Conservation (phyloP, 148 eudicot genomes). For the Tetragonia tetragonoides region DNA sequence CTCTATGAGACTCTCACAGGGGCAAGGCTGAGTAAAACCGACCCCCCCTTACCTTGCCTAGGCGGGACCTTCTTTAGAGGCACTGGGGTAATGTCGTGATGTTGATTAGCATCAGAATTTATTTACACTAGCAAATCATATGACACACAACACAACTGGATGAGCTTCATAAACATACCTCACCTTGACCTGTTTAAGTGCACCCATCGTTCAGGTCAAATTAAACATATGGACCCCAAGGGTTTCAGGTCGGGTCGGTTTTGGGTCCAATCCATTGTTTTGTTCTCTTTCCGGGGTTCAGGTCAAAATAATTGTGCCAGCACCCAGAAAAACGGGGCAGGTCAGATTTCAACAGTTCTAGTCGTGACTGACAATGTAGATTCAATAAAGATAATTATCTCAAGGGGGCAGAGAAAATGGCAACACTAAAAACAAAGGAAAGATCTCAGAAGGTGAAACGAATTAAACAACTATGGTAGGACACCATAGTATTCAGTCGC, state of each 20-base stretch:
- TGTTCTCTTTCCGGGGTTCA: too few relatives aligned
- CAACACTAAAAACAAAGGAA: background rate
- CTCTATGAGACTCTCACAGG: too few relatives aligned
- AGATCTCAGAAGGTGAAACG: background rate
- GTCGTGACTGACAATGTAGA: background rate
- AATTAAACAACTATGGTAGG: background rate
- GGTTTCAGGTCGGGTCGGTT: too few relatives aligned
- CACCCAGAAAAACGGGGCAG: too few relatives aligned
- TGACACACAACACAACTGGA: background rate
- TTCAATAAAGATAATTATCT: conserved; percentile 6
- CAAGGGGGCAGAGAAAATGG: conserved; percentile 1
- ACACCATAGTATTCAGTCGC: background rate
- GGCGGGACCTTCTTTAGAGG: too few relatives aligned
- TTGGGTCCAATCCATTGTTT: too few relatives aligned
- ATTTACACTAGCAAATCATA: background rate
- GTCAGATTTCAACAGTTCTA: too few relatives aligned
- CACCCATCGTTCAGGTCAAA: background rate
- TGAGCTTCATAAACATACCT: background rate
- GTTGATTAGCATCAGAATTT: background rate
- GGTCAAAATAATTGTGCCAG: too few relatives aligned
- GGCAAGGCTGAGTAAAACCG: too few relatives aligned
- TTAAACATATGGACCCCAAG: too few relatives aligned
- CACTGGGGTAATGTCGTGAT: too few relatives aligned
- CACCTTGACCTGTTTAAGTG: background rate
- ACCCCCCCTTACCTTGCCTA: too few relatives aligned